Conservation (phyloP, 2,329 filamentous ascomycete species). For the Paraconiothyrium brasiliense region DNA sequence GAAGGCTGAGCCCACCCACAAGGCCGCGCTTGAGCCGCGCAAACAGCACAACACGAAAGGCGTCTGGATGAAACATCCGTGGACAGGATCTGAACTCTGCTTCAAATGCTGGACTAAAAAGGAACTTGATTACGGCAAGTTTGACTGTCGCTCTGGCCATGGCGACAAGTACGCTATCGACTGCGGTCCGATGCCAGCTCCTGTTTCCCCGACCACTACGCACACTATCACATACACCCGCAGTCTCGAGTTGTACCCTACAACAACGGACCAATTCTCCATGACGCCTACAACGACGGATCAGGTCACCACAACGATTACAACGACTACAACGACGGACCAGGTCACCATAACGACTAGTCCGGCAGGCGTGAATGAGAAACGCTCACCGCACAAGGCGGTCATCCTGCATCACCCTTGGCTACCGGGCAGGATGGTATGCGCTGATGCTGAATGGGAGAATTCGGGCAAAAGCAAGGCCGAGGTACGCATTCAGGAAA, state of each 20-base stretch:
- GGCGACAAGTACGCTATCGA: slow-evolving; percentile 8
- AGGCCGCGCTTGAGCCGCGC: slow-evolving; percentile 17
- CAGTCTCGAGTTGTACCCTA: not conserved
- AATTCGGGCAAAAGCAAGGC: slow-evolving; percentile 23
- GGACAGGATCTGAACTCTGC: slow-evolving; percentile 29
- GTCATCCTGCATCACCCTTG: slow-evolving; percentile 31
- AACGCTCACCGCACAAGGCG: slow-evolving; percentile 31
- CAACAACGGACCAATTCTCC: not conserved
- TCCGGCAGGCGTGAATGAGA: slow-evolving; percentile 3
- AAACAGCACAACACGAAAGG: slow-evolving; percentile 14
- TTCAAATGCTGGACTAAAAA: slow-evolving; percentile 37
- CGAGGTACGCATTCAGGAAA: slow-evolving; percentile 28
- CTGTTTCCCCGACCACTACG: not conserved
- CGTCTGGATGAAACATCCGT: slow-evolving; percentile 42
- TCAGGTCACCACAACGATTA: too few relatives aligned
- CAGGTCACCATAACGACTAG: not conserved
- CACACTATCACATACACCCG: slow-evolving; percentile 7
- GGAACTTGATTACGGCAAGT: slow-evolving; percentile 17
- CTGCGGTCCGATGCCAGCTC: slow-evolving; percentile 17
- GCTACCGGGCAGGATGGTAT: slow-evolving; percentile 11
- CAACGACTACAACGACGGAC: not conserved
- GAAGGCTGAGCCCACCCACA: slow-evolving; percentile 2
- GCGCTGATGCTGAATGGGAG: slow-evolving; percentile 36
- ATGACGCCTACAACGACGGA: not conserved
- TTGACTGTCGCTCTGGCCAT: slow-evolving; percentile 29